These are phyloP conservation scores for Chytridiales sp. DNA, from an alignment of 371 early-diverging fungal genomes.

Conservation along the genomic window DNA sequence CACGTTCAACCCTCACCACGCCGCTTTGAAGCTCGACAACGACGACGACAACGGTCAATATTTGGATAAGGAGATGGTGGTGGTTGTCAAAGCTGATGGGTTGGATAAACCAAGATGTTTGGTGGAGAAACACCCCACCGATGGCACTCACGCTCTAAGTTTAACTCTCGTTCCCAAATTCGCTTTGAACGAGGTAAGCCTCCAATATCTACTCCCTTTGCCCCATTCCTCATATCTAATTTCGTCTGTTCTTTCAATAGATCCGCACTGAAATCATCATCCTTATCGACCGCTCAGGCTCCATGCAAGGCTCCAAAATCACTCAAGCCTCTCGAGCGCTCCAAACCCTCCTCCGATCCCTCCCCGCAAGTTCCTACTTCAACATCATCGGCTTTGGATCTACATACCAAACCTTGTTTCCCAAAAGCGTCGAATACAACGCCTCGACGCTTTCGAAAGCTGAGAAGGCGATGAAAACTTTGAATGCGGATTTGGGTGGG, in stretches of 20 bases:
- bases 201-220: background rate
- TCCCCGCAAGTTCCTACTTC: slow-evolving; percentile 43
- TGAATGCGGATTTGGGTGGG: slow-evolving; percentile 48
- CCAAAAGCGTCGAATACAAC: slow-evolving; percentile 36
- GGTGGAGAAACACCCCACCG: slow-evolving; percentile 38
- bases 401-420: slow-evolving; percentile 34
- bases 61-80: slow-evolving; percentile 26
- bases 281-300: slow-evolving; percentile 45
- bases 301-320: slow-evolving; percentile 29
- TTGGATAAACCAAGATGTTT: slow-evolving; percentile 37
- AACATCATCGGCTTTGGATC: slow-evolving; percentile 54
- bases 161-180: slow-evolving; percentile 48
- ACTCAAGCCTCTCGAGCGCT: slow-evolving; percentile 21
- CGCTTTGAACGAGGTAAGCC: slow-evolving; percentile 28
- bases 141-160: slow-evolving; percentile 38
- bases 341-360: slow-evolving; percentile 39
- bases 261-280: slow-evolving; percentile 47
- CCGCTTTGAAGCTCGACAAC: background rate
- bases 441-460: slow-evolving; percentile 36
- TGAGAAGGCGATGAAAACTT: slow-evolving; percentile 14
- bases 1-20: slow-evolving; percentile 6
- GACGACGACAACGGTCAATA: background rate
- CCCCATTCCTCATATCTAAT: background rate
- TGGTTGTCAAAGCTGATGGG: slow-evolving; percentile 31
- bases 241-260: background rate